A percentile compares a stretch with the other conserved stretches of the same genome.
Evolutionary conservation across 2,329 filamentous ascomycete genomes (phyloP).

Genomic region (Colletotrichum agaves): DNA sequence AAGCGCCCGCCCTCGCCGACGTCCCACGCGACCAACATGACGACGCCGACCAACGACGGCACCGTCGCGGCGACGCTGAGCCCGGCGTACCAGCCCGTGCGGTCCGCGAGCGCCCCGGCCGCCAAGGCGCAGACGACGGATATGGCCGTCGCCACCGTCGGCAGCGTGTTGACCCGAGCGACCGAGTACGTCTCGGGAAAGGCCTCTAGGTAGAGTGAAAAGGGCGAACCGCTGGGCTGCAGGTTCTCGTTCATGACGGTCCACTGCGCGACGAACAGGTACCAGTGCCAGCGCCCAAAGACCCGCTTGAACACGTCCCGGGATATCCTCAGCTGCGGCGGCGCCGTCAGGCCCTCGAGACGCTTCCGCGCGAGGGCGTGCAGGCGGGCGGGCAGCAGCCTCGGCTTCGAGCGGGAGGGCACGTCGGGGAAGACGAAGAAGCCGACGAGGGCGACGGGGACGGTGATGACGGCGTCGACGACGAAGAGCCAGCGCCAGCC

Average conservation of each 20-base stretch:
- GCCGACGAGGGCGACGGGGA: constrained; percentile 63
- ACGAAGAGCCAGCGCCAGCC: constrained; percentile 68
- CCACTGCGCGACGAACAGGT: constrained; percentile 52
- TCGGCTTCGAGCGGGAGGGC: constrained; percentile 45
- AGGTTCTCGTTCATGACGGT: constrained; percentile 52
- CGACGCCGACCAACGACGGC: constrained; percentile 47
- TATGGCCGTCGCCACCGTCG: constrained; percentile 52
- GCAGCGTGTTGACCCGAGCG: constrained; percentile 53
- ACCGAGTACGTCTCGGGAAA: constrained; percentile 50
- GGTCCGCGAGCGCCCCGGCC: constrained; percentile 48
- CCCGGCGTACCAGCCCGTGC: constrained; percentile 48
- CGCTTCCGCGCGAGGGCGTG: constrained; percentile 47
- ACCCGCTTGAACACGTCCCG: constrained; percentile 50
- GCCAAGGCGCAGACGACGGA: constrained; percentile 49
- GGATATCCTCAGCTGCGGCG: constrained; percentile 46
- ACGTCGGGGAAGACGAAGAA: constrained; percentile 48
- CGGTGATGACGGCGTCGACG: constrained; percentile 67
- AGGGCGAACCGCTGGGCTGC: constrained; percentile 47
- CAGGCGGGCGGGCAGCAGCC: constrained; percentile 44
- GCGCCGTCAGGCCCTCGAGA: constrained; percentile 43
- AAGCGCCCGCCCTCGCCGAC: constrained; percentile 50
- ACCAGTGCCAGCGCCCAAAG: constrained; percentile 52
- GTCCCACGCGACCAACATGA: constrained; percentile 49
- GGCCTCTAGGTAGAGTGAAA: constrained; percentile 53
- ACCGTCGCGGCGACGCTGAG: constrained; percentile 46